phyloP scores from a whole-genome alignment of 768 basidiomycete species.

The Mrakia blollopis region DNA sequence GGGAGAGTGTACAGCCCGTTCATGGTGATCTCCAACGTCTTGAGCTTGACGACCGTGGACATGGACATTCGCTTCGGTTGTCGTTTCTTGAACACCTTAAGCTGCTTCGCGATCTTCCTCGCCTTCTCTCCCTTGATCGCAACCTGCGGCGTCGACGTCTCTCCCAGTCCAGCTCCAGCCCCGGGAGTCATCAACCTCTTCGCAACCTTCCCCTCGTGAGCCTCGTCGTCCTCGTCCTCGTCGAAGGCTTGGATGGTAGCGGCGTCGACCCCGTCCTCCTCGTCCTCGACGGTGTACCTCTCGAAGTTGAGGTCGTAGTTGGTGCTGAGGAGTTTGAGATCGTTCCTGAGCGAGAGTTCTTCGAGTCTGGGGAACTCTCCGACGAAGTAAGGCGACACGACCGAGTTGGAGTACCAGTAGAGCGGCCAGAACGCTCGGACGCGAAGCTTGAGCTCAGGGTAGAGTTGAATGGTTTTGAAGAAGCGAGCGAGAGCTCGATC shows the following conservation, averaged over 20 bases:
- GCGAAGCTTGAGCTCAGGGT: slow-evolving; percentile 8
- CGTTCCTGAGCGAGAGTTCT: slow-evolving; percentile 5
- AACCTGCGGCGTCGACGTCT: slow-evolving; percentile 2
- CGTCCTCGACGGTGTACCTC: slow-evolving; percentile 7
- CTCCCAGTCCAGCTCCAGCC: not conserved
- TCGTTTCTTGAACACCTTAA: slow-evolving; percentile 2
- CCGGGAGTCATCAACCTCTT: not conserved
- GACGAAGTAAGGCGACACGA: slow-evolving; percentile 7
- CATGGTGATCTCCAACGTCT: slow-evolving; percentile 16
- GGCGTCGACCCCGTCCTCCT: not conserved
- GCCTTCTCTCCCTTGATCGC: slow-evolving; percentile 8
- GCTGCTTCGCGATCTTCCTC: slow-evolving; percentile 3
- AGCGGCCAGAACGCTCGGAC: slow-evolving; percentile 1
- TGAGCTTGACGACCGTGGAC: slow-evolving; percentile 8
- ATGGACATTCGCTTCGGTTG: not conserved
- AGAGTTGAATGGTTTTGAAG: slow-evolving; percentile 11
- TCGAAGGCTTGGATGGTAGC: not conserved
- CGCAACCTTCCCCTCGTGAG: not conserved
- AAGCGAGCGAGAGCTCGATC: slow-evolving; percentile 9
- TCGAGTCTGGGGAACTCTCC: slow-evolving; percentile 17
- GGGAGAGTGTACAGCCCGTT: not conserved
- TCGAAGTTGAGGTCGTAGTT: slow-evolving; percentile 7
- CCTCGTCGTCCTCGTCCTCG: not conserved
- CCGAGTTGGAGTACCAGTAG: slow-evolving; percentile 9
- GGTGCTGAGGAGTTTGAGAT: slow-evolving; percentile 3